Evolutionary conservation across 1,284 basidiomycete genomes (phyloP), one percentile per base, ranked within the genome.

Genomic region (Ganoderma multipileum): DNA sequence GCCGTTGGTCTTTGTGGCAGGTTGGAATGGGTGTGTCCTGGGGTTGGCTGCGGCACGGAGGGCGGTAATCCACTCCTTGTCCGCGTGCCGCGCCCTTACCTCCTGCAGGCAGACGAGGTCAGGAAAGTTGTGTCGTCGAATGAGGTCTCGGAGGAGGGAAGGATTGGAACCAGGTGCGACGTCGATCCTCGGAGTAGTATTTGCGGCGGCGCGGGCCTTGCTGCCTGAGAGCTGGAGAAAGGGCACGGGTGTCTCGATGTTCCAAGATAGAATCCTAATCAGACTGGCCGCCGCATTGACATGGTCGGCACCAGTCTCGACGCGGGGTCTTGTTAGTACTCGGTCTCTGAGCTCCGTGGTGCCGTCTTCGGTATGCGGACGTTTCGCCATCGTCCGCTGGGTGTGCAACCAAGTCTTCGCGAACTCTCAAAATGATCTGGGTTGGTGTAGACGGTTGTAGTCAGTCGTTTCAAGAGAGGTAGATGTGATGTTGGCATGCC

Each of bases 51-150:
- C 74, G 11, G 64, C 63, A 6, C 70, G 69, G n/a, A 78, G 68
- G 2, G 74, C 73, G 23, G 71, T 47, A 58, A 77, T 70, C 76
- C 77, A 77, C 39, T 75, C 71, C 54, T 71, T 72, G 68, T 77
- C 77, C n/a, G 70, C 68, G 55, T 71, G 72, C 5, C 77, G 71
- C 8, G 73, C 74, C n/a, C 76, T 73, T 26, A 76, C 76, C 66
- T 78, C 77, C 50, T 76, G 77, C 23, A 77, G 67, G 59, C 75
- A 78, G 26, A 75, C 65, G 58, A 75, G 76, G 63, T 77, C 76
- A 8, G 76, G 76, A 65, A 69, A 76, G 54, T 55, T 57, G 66
- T 76, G 69, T 2, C 74, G 73, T 12, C 67, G 67, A 5, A 77
- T 65, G 47, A 77, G 65, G 26, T 76, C 72, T 47, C 73, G 75